Percentiles rank a stretch among this genome's conserved stretches.
Evolutionary conservation across 1,284 basidiomycete species (phyloP).

Genomic region (Melampsora larici-populina): DNA sequence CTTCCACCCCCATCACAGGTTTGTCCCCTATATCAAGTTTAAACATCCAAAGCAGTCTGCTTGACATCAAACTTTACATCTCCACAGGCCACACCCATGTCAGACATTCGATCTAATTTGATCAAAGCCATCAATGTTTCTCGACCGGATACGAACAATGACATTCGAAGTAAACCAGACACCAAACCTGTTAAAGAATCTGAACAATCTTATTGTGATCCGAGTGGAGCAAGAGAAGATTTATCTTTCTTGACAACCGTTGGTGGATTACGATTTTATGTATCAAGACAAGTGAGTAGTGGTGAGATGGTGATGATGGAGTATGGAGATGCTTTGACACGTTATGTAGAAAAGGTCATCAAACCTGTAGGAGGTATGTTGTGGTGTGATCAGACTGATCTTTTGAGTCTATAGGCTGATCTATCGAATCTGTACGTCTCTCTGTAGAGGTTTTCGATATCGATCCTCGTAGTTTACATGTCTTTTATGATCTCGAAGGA

Average conservation of each 20-base stretch:
- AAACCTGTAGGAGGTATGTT: constrained; percentile 39
- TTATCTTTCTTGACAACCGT: constrained; percentile 54
- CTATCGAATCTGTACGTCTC: too few species aligned
- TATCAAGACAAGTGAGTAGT: constrained; percentile 47
- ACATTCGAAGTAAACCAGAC: constrained; percentile 52
- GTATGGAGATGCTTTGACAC: constrained; percentile 28
- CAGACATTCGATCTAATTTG: constrained; percentile 53
- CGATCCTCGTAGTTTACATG: constrained; percentile 66
- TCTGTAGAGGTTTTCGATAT: constrained; percentile 52
- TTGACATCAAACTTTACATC: neutral
- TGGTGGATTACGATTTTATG: constrained; percentile 54
- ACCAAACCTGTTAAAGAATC: constrained; percentile 54
- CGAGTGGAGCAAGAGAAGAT: constrained; percentile 51
- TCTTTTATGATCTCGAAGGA: constrained; percentile 79
- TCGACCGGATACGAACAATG: constrained; percentile 52
- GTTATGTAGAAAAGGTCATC: constrained; percentile 27
- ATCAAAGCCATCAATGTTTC: constrained; percentile 54
- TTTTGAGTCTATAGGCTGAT: neutral
- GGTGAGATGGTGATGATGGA: constrained; percentile 44
- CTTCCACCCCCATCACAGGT: neutral
- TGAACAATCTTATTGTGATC: constrained; percentile 54
- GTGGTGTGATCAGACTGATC: neutral
- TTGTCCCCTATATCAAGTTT: neutral
- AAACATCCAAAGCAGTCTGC: neutral
- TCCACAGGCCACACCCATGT: constrained; percentile 50